Base-by-base conservation (phyloP, 495 filamentous ascomycete genomes). In the Glutinoglossum americanum region DNA sequence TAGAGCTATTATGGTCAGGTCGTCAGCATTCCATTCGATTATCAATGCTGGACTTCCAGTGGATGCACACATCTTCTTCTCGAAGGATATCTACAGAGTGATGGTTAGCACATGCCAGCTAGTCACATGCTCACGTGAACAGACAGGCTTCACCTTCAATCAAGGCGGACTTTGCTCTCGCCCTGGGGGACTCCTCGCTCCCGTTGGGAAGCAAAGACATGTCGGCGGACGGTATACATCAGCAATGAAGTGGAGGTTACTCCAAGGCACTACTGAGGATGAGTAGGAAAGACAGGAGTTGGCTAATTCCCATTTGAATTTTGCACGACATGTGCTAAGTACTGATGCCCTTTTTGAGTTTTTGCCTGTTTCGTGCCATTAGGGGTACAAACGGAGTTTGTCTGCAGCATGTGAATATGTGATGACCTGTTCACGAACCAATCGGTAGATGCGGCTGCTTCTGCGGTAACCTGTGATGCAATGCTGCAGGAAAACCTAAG, bases 71-170 rank as follows among this genome's bases (percentile, higher is more conserved):
- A 61, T 70, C 68, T 60, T 70, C 66, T 57, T 71, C 67, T 21
- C 62, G 57, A 28, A 72, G 65, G 35, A 72, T 65, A 51, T 69
- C 70, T 72, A 47, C 19, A 60, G 32, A 6, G 55, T 9, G n/a
- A n/a, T n/a, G 15, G 26, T 11, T 27, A 17, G 39, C 47, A 61
- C 54, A 21, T 51, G 19, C 23, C 15, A 25, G 21, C 47, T 3
- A 6, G 21, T 28, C 47, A 25, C 21, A 25, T 28, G 26, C 21
- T 6, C 3, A n/a, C 15, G 7, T 15, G 32, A 21, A 27, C 25
- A 1, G 26, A 27, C 9, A 21, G 19, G 28, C 15, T 32, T 35
- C 23, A 37, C 54, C 54, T 37, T 35, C 54, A 19, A 56, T 56
- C 27, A 56, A 23, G 23, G 28, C 32, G 2, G 25, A 37, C 54